Evolutionary conservation across 768 basidiomycete genomes (phyloP).

Genomic region (Auricularia sp.): DNA sequence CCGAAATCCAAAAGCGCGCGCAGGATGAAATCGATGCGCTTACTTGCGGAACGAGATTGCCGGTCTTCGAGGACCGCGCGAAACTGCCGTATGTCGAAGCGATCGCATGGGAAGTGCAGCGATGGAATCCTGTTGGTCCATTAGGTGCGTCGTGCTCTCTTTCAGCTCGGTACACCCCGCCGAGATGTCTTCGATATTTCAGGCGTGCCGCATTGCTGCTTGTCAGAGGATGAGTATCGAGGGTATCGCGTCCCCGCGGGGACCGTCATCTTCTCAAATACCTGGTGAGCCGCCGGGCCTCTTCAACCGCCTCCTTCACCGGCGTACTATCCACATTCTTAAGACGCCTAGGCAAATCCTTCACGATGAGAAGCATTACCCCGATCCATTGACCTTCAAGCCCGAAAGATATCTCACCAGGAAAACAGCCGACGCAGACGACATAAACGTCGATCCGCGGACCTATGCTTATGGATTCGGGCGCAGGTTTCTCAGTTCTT

Average conservation of each 20-base stretch:
- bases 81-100: conserved; percentile 29
- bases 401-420: no score
- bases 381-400: conserved; percentile 23
- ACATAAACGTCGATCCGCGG: no score
- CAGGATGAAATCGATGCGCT: conserved; percentile 32
- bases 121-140: conserved; percentile 18
- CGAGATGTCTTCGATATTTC: neutral
- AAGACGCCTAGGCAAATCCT: conserved; percentile 33
- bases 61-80: conserved; percentile 24
- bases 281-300: conserved; percentile 10
- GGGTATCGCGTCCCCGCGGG: conserved; percentile 28
- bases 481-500: no score
- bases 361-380: conserved; percentile 36
- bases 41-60: conserved; percentile 24
- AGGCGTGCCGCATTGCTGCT: conserved; percentile 16
- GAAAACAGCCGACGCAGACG: no score
- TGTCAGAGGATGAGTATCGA: conserved; percentile 23
- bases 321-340: neutral
- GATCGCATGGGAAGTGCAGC: conserved; percentile 28
- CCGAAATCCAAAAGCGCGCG: conserved; percentile 15
- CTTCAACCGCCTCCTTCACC: neutral
- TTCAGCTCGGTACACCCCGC: no score
- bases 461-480: no score
- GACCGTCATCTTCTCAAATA: conserved; percentile 17
- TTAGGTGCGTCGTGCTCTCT: conserved; percentile 7